Evolutionary conservation across 306 rosid species (phyloP).

Genomic region (Rubus parviflorus): DNA sequence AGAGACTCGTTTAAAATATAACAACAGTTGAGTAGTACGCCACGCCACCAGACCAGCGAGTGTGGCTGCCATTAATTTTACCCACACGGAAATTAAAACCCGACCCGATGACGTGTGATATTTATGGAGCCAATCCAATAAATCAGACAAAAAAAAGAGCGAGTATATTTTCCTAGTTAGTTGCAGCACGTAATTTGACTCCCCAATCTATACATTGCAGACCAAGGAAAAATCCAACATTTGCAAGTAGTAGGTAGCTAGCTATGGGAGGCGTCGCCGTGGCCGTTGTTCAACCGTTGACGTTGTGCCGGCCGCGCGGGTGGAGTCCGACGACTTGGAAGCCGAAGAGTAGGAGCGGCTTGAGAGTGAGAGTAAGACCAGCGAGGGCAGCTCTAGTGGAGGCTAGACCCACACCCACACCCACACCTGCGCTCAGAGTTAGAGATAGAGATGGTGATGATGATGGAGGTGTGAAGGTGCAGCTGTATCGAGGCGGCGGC

Average conservation of each 20-base stretch:
- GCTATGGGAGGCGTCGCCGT: slow-evolving; percentile 8
- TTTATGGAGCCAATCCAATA: not conserved
- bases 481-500: slow-evolving; percentile 7
- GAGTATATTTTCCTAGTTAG: not conserved
- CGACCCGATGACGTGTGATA: not conserved
- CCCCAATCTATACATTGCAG: not conserved
- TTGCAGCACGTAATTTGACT: not conserved
- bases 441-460: slow-evolving; percentile 22
- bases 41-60: not conserved
- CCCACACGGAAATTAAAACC: not conserved
- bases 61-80: not conserved
- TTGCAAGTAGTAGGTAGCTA: not conserved
- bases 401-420: slow-evolving; percentile 39
- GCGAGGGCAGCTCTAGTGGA: slow-evolving; percentile 52
- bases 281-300: not conserved
- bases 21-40: not conserved
- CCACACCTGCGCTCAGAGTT: slow-evolving; percentile 29
- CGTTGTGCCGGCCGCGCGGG: slow-evolving; percentile 4
- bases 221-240: not conserved
- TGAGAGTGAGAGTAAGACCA: not conserved
- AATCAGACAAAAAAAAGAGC: too few species aligned
- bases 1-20: not conserved
- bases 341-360: not conserved
- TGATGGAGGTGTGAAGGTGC: slow-evolving; percentile 18
- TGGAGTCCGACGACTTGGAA: not conserved